Conservation (phyloP, 2,329 filamentous ascomycete genomes). For the Penicillium rolfsii region DNA sequence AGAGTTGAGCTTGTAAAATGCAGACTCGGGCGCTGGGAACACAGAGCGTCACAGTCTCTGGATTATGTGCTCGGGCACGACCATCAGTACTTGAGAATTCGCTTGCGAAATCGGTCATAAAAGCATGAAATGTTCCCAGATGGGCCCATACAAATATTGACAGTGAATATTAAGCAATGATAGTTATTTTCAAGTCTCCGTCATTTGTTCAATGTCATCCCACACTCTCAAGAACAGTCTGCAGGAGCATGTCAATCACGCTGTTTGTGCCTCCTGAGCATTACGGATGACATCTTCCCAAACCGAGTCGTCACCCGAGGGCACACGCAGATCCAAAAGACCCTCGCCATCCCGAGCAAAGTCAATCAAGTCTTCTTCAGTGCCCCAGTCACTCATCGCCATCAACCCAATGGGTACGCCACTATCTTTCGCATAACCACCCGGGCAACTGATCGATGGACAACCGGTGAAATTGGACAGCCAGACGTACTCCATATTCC, state of each 20-base stretch:
- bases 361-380: conserved; percentile 56
- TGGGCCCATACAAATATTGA: not conserved
- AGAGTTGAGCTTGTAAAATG: not conserved
- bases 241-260: not conserved
- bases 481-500: conserved; percentile 84
- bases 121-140: not conserved
- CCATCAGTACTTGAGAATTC: not conserved
- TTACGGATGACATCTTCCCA: conserved; percentile 46
- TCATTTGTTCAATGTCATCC: not conserved
- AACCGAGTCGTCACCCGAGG: conserved; percentile 29
- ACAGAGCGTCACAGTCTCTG: not conserved
- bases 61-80: not conserved
- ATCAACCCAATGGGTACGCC: conserved; percentile 56
- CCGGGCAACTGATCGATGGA: conserved; percentile 73
- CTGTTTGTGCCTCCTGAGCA: conserved; percentile 18
- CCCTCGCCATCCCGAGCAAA: conserved; percentile 58
- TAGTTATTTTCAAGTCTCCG: not conserved
- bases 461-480: conserved; percentile 80
- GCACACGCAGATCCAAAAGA: conserved; percentile 46
- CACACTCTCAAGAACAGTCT: not conserved
- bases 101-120: not conserved
- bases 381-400: conserved; percentile 60
- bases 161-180: not conserved
- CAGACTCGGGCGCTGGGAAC: not conserved
- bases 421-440: conserved; percentile 65